phyloP scores from a whole-genome alignment of 768 basidiomycete genomes.

The Ramaria sp. region DNA sequence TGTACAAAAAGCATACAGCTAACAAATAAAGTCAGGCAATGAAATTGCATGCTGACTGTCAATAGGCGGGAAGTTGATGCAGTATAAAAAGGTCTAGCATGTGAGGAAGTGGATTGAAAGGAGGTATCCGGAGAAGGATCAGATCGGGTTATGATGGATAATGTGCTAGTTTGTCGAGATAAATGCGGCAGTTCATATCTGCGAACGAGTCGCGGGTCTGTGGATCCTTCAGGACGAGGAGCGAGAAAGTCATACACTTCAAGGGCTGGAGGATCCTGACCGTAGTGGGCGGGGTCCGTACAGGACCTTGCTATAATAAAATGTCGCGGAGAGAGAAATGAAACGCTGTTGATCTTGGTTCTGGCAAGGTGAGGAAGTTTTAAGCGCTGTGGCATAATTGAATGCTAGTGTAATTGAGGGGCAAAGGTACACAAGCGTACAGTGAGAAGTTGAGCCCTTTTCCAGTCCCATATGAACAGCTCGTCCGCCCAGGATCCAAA shows the following conservation, averaged over 20 bases:
- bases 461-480: conserved; percentile 59
- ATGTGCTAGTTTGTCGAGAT: too few species aligned
- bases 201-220: background rate
- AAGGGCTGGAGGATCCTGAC: conserved; percentile 11
- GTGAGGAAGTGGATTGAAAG: background rate
- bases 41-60: background rate
- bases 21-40: conserved; percentile 21
- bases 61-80: background rate
- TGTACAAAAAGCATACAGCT: conserved; percentile 33
- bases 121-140: background rate
- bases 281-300: conserved; percentile 12
- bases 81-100: background rate
- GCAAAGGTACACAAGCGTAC: conserved; percentile 29
- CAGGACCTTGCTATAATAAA: conserved; percentile 12
- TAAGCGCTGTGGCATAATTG: conserved; percentile 2
- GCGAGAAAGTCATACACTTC: conserved; percentile 2
- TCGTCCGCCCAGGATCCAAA: conserved; percentile 27
- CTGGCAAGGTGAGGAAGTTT: conserved; percentile 1
- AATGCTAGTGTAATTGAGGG: too few species aligned
- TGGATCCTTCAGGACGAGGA: background rate
- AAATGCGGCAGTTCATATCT: background rate
- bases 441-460: conserved; percentile 35
- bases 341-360: conserved; percentile 14
- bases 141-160: background rate
- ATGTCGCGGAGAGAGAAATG: conserved; percentile 17